These are phyloP conservation scores for Sclerotinia borealis DNA, from an alignment of 2,329 filamentous ascomycete species.

Conservation along the genomic window DNA sequence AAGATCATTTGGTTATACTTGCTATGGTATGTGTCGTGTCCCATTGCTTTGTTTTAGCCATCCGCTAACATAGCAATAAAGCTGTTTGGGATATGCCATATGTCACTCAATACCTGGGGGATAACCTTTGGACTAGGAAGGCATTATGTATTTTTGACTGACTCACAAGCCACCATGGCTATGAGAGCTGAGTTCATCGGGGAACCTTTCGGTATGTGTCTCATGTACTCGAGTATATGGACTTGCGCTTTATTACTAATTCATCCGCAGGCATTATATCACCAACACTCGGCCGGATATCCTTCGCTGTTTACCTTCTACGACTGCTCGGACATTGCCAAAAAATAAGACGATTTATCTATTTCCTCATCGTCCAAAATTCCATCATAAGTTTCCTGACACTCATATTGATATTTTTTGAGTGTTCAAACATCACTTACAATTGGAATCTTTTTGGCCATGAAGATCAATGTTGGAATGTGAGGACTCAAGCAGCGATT, in stretches of 20 bases:
- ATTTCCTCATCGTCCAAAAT: slow-evolving; percentile 2
- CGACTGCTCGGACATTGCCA: not conserved
- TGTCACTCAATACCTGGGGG: slow-evolving; percentile 6
- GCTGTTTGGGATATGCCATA: slow-evolving; percentile 2
- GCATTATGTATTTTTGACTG: not conserved
- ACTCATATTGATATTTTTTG: not conserved
- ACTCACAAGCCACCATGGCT: not conserved
- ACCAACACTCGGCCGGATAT: slow-evolving; percentile 4
- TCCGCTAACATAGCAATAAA: not conserved
- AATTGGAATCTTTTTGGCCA: not conserved
- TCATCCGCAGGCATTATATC: not conserved
- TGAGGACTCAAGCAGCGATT: not conserved
- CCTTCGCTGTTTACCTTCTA: slow-evolving; percentile 2
- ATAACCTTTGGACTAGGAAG: slow-evolving; percentile 1
- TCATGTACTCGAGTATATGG: not conserved
- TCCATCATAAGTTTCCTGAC: not conserved
- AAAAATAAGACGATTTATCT: not conserved
- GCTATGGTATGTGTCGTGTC: not conserved
- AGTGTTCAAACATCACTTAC: not conserved
- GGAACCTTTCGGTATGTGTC: not conserved
- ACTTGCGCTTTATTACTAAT: not conserved
- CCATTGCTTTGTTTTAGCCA: not conserved
- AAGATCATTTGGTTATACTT: not conserved
- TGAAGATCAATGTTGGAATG: not conserved
- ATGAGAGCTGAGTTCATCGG: not conserved